A percentile compares a stretch with the other conserved stretches of the same genome.
These are phyloP conservation scores for Luzula sylvatica DNA, from an alignment of 176 grass and related monocot genomes.

Conservation along the genomic window DNA sequence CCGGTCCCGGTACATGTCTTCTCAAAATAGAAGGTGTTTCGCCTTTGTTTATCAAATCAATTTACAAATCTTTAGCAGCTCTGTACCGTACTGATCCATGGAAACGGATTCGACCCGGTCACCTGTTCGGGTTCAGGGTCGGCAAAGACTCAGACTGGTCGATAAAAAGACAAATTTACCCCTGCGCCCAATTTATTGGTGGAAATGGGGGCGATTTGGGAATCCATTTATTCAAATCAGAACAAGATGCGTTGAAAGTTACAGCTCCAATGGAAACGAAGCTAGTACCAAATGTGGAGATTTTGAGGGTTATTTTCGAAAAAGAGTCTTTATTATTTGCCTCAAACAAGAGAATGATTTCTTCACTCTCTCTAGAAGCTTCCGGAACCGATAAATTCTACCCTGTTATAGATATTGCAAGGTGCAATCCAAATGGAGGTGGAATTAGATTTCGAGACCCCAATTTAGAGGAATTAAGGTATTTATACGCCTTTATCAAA, in stretches of 20 bases:
- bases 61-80: constrained; percentile 23
- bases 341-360: constrained; percentile 27
- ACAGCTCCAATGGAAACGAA: background rate
- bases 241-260: constrained; percentile 17
- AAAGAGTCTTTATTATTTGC: constrained; percentile 17
- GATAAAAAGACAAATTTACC: constrained; percentile 13
- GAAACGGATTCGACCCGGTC: constrained; percentile 19
- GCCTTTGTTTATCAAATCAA: constrained; percentile 20
- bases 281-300: constrained; percentile 20
- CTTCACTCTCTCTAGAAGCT: constrained; percentile 21
- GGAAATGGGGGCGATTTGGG: constrained; percentile 26
- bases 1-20: constrained; percentile 29
- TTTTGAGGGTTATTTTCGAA: constrained; percentile 27
- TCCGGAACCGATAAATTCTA: constrained; percentile 26
- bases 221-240: constrained; percentile 21
- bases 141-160: constrained; percentile 23
- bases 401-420: constrained; percentile 27
- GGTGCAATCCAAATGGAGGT: constrained; percentile 18
- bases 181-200: constrained; percentile 23
- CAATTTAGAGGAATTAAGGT: constrained; percentile 26
- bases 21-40: constrained; percentile 21
- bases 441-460: constrained; percentile 29
- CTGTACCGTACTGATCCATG: constrained; percentile 35
- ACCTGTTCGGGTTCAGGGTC: constrained; percentile 24
- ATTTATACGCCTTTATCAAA: constrained; percentile 29